Base-by-base conservation (phyloP, 2,329 filamentous ascomycete species). In the Aspergillus sp. region DNA sequence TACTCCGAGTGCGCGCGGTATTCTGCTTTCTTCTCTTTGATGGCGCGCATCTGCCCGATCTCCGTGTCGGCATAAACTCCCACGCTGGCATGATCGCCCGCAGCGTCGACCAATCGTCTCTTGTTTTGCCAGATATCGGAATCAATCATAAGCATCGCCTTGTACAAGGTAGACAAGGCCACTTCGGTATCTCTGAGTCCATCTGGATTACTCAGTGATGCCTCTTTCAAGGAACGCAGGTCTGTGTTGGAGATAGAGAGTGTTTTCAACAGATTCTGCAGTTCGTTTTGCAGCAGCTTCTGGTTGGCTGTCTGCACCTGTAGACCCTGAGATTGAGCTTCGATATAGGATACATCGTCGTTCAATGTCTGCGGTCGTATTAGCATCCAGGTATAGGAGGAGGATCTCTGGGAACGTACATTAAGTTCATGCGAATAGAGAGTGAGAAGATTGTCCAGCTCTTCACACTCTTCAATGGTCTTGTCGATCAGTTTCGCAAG, bases 281-380 rank as follows among this genome's bases (percentile, higher is more conserved):
- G 81, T 71, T 99, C 94, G 57, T 87, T 89, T 70, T 93, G 91
- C 44, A 99, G 81, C 23, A 96, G 81, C 70, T 96, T 96, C 70
- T 99, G 94, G 64, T 99, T 99, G 38, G 94, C 91, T 17, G 93
- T 93, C 72, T 97, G 94, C 5, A 99, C 93, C 66, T 99, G 94
- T 44, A 99, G 78, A 77, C 94, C 94, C 74, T 99, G 93, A 5
- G 91, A 92, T 72, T 99, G 94, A 2, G 94, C 91, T 75, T 99
- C 94, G 59, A 99, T 97, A 68, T 95, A 97, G 3, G 91, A 87
- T 62, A 99, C 95, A 64, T 99, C 94, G 46, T 97, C 93, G 52
- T 92, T 91, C 25, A 99, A 80, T 45, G 92, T 97, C 88, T 95
- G 65, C 21, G 55, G 3, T 17, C 17, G 32, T 49, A 50, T 70